Evolutionary conservation across 352 stramenopile species (phyloP), one percentile per base, ranked within the genome.

Genomic region (Blastocystis sp.): DNA sequence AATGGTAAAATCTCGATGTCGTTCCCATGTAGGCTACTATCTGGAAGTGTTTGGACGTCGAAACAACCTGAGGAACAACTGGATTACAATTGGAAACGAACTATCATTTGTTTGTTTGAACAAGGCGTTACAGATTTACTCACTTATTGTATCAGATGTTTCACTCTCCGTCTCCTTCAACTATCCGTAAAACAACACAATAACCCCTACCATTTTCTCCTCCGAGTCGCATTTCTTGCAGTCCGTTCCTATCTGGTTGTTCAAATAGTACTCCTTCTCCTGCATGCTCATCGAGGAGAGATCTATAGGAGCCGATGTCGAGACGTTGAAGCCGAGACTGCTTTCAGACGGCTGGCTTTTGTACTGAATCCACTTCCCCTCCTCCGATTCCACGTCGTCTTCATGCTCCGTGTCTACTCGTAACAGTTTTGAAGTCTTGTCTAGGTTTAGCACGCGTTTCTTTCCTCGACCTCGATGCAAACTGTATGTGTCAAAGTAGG

Each of bases 31-130:
- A 34, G 87, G 87, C 6, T 86, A 85, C 36, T 89, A 87, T 86
- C 42, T 89, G 24, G 87, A 89, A 42, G 87, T 89, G 11, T 89
- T 89, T 87, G 87, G 75, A 24, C 54, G 87, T 18, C 48, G 87
- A 7, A 89, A 89, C 65, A 89, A 89, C 64, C 71, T 89, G 1
- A 54, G 87, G 32, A 69, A 89, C 29, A 87, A 87, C 21, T 88
- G 87, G 77, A 71, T 87, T 1, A 85, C 75, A 3, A 65, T 85
- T 38, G 75, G 75, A 56, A 87, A 84, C 48, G 81, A 85, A 42
- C 29, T 85, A 16, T 59, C 11, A 59, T 59, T 3, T 59, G n/a
- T 59, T 27, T 59, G 51, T 14, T 59, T 59, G n/a, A 59, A 59
- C 11, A 59, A 3, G 32, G 51, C 18, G 32, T 59, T 11, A 59